phyloP scores from a whole-genome alignment of 2,329 filamentous ascomycete species.

The Ophiosphaerella korrae region DNA sequence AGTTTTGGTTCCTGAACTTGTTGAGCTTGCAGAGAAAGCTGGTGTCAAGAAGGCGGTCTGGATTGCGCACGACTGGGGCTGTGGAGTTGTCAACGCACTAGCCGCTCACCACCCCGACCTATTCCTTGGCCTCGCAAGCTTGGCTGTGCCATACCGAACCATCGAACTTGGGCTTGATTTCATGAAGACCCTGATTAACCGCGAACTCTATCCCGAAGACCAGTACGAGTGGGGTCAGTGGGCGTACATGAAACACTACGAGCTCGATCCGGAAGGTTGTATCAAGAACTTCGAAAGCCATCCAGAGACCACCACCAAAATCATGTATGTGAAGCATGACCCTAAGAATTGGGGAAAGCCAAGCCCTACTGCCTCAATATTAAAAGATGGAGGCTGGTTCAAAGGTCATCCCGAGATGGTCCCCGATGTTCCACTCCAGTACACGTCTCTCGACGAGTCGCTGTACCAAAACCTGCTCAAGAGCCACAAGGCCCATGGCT shows the following conservation, averaged over 20 bases:
- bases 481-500: conserved; percentile 50
- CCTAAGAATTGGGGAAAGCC: conserved; percentile 33
- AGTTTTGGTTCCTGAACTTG: conserved; percentile 32
- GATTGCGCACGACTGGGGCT: conserved; percentile 56
- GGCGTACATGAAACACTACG: conserved; percentile 43
- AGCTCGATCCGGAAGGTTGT: conserved; percentile 21
- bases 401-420: conserved; percentile 31
- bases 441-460: conserved; percentile 34
- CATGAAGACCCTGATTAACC: conserved; percentile 46
- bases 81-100: conserved; percentile 37
- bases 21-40: conserved; percentile 49
- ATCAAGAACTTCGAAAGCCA: conserved; percentile 27
- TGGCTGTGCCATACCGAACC: conserved; percentile 50
- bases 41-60: conserved; percentile 52
- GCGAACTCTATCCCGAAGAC: conserved; percentile 53
- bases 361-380: conserved; percentile 13
- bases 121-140: conserved; percentile 32
- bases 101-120: conserved; percentile 40
- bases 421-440: conserved; percentile 38
- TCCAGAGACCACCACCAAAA: conserved; percentile 29
- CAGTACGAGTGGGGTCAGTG: conserved; percentile 49
- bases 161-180: conserved; percentile 50
- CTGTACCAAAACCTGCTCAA: conserved; percentile 32
- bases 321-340: conserved; percentile 28
- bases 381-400: conserved; percentile 40